Evolutionary conservation across 2,329 filamentous ascomycete genomes (phyloP), one percentile per base, ranked within the genome.

Genomic region (Fusarium palustre): DNA sequence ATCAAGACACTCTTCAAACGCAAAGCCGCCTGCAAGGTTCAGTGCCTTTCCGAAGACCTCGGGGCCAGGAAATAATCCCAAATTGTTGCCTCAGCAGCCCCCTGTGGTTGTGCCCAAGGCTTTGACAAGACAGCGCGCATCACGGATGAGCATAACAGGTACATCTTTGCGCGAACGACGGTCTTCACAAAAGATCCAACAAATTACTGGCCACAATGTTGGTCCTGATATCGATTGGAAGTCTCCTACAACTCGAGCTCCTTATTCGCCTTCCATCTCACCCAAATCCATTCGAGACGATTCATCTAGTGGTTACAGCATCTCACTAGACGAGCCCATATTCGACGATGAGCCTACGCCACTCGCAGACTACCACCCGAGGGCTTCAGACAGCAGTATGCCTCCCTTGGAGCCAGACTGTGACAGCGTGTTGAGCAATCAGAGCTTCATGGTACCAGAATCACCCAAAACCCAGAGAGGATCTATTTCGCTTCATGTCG

Each of bases 201-300:
- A 82, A 67, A 76, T 84, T 16, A 83, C 76, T 7, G 82, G 82
- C 2, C 74, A 79, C 30, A 79, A 81, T 41, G 45, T 83, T n/a
- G 75, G 76, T 47, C 63, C 76, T 20, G 48, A 47, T 20, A 43
- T 63, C 16, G 72, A 75, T 46, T 74, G 69, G 64, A 55, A 55
- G 7, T 28, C 64, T 20, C 38, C 68, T 56, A 30, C 54, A 43
- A 25, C 50, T 34, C 24, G 56, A 30, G 25, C 38, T 38, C 55
- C 39, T 34, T 61, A 70, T 52, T 75, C 65, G 16, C 69, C 69
- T 10, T 68, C 62, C 25, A 54, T 70, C 16, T 74, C 66, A 4
- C 69, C 62, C 20, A 59, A 65, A 33, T 55, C 64, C 4, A 64
- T 72, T 10, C 60, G 49, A 30, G 71, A 75, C 46, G 71, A 75